phyloP scores from a whole-genome alignment of 768 basidiomycete genomes.

The Tulasnella sp. region DNA sequence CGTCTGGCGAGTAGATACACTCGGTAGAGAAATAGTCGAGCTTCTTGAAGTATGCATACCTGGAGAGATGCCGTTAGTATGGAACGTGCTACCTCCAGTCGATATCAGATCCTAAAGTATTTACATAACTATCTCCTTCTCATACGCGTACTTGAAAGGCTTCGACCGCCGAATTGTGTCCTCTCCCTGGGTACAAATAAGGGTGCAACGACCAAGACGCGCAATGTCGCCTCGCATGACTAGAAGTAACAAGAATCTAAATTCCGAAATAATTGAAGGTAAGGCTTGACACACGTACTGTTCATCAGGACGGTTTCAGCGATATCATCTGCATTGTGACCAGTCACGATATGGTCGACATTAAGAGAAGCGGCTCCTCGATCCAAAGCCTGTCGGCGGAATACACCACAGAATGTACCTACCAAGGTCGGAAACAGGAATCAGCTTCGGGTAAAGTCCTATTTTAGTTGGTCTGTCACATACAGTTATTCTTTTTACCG shows the following conservation, averaged over 20 bases:
- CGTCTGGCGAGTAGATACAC: slow-evolving; percentile 98
- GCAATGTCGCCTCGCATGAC: slow-evolving; percentile 98
- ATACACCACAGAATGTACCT: slow-evolving; percentile 94
- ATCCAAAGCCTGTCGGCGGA: slow-evolving; percentile 91
- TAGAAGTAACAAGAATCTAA: slow-evolving; percentile 26
- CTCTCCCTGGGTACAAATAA: slow-evolving; percentile 91
- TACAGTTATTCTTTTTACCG: slow-evolving; percentile 93
- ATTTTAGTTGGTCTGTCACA: slow-evolving; percentile 20
- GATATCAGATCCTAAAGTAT: slow-evolving; percentile 15
- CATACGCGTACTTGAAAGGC: slow-evolving; percentile 99
- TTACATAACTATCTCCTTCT: slow-evolving; percentile 99
- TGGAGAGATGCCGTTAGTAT: slow-evolving; percentile 32
- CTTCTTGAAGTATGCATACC: slow-evolving; percentile 99
- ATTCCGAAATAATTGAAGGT: no score
- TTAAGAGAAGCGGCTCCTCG: slow-evolving; percentile 78
- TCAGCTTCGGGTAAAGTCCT: no score
- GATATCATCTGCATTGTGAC: slow-evolving; percentile 98
- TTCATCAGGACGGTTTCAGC: slow-evolving; percentile 99
- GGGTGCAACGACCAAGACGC: slow-evolving; percentile 83
- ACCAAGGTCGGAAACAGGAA: background rate
- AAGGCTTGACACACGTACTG: slow-evolving; percentile 43
- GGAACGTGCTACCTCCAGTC: no score
- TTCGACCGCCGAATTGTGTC: slow-evolving; percentile 95
- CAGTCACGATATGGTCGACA: slow-evolving; percentile 97
- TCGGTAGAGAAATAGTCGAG: slow-evolving; percentile 98